Base-by-base conservation (phyloP, 1,284 basidiomycete species). In the Rhodotorula sp. region DNA sequence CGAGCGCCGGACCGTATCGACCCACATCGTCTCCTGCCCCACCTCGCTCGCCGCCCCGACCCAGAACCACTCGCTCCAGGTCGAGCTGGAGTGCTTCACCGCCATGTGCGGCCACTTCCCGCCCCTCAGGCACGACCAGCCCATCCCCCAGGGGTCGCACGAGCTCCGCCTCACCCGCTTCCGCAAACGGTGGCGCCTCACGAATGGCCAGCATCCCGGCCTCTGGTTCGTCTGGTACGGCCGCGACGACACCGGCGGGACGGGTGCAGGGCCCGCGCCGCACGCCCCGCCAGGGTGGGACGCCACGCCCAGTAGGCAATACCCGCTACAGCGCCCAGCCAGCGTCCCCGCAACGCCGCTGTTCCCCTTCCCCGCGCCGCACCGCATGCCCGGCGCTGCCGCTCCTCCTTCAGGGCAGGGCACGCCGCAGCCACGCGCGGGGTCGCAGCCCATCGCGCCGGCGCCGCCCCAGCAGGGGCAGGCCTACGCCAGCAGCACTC, bases 141-240 rank as follows among this genome's bases (percentile, higher is more conserved):
- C 64, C 3, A 44, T 73, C 37, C 54, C 55, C 9, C 48, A 66
- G 1, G 64, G 48, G 37, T 73, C 71, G 34, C 68, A 63, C 34
- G 74, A 73, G 12, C 46, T 68, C 1, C 61, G 61, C 15, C 58
- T 75, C 36, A 70, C 68, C 7, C 53, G 74, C 25, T 73, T 58
- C 54, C 41, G 74, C 9, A 73, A 70, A 36, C 56, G 74, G 21
- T 75, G 67, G 66, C 55, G 61, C n/a, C 63, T 75, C 57, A 19
- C 32, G 6, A 66, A 69, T n/a, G 74, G 74, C 3, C 59, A 57
- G 25, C 57, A 68, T 17, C 71, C 68, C 7, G 34, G 29, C 2
- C 66, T 75, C 6, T 73, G 69, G 69, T 60, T 75, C 57, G 63
- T 58, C 59, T 75, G 46, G 53, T 75, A 66, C 66, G 71, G 71